Evolutionary conservation across 2,329 filamentous ascomycete species (phyloP), one percentile per base, ranked within the genome.

Genomic region (Lachnellula arida): DNA sequence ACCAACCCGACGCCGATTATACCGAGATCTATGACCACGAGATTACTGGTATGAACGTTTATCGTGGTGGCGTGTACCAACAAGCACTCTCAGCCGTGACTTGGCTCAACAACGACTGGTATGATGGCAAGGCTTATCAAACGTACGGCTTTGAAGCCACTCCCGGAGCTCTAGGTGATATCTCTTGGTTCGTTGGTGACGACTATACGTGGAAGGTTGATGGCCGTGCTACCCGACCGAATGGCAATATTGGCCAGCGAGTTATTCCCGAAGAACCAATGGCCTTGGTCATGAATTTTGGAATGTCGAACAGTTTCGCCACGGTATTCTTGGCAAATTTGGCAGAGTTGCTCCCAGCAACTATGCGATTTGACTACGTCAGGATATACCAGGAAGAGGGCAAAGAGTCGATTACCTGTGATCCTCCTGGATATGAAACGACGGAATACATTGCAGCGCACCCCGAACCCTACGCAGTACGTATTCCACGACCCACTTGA

Each of bases 121-220:
- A 86, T 64, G 77, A 86, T 67, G 84, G 81, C 42, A 81, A 81
- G 5, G 76, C 73, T 19, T 87, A 85, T 66, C 84, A 87, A 63
- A 76, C 71, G 0, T 87, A 84, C 64, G 81, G 80, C 15, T 85
- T 84, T 59, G 84, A 87, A 65, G 87, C 87, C 67, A 73, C 73
- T 1, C 82, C 83, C 0, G 86, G 86, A 4, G 72, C 71, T 0
- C 66, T 75, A 15, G 86, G 85, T 1, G 78, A 82, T 53, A 78
- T 89, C 17, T 81, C 78, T n/a, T 89, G 85, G 85, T 85, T 83
- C 62, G 81, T 89, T 23, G 86, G 85, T 25, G 74, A 82, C 39
- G 75, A 81, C 5, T 79, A 82, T 54, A 86, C 82, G 2, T 89
- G 83, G 82, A 85, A 81, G 39, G 70, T 88, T 53, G 77, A 82